Evolutionary conservation across 2,329 filamentous ascomycete genomes (phyloP), one percentile per base, ranked within the genome.

Genomic region (Ustulina deusta): DNA sequence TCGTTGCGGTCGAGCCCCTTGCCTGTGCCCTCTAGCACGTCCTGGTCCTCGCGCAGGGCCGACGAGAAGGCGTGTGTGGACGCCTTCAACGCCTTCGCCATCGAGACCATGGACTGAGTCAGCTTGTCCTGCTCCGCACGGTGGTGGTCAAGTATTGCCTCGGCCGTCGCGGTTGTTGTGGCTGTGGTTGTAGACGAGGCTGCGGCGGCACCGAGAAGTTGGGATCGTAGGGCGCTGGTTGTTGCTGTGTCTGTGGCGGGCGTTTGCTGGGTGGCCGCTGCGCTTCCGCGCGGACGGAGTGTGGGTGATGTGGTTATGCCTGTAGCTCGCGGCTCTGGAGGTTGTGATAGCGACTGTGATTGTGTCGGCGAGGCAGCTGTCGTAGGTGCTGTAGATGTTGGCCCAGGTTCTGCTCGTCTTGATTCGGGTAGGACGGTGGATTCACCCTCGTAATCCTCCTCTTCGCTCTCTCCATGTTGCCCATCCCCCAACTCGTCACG

Each of bases 81-180:
- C 55, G 87, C 82, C 78, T 97, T 97, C 44, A 97, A 86, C 56
- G 91, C 87, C 25, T 87, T 83, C 0, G 95, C 94, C 81, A 97
- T 92, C 51, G 87, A 83, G 25, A 97, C 84, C n/a, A 98, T 90
- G 7, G 92, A 94, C 42, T 87, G 85, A 0, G 94, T 95, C 2
- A 98, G 86, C 38, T 86, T 83, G 78, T 97, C 93, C 79, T 97
- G 94, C 81, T 97, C 93, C 61, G 84, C 84, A 61, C 93, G 91
- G 76, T 97, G 89, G 75, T 91, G 87, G 73, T 92, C 89, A 49
- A 97, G 87, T 36, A 94, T 86, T 0, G 89, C 86, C 81, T 97
- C 93, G 0, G 88, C 85, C 17, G 87, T 86, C 10, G 87, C 83
- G 0, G 83, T 83, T 4, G 84, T 68, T 25, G 80, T 75, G 6